Percentiles rank a stretch among this genome's conserved stretches.
Evolutionary conservation across 2,329 filamentous ascomycete genomes (phyloP).

Genomic region (Decorospora gaudefroyi): DNA sequence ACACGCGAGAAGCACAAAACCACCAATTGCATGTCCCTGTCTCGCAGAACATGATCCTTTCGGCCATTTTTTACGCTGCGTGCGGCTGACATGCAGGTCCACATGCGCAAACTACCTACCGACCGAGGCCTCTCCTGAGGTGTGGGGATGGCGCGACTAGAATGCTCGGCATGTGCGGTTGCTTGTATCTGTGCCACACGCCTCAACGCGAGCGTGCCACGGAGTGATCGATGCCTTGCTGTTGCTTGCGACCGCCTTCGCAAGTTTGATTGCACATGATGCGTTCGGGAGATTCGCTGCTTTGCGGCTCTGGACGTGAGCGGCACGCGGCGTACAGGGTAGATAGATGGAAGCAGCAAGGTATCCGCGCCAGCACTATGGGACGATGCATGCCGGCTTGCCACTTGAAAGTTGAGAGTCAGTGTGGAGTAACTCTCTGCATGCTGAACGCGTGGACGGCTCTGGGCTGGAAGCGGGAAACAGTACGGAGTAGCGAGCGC

Average conservation of each 20-base stretch:
- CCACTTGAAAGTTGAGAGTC: constrained; percentile 9
- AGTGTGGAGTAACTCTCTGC: no score
- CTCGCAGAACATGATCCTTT: constrained; percentile 13
- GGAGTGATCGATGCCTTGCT: constrained; percentile 7
- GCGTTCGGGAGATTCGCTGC: constrained; percentile 5
- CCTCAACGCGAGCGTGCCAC: constrained; percentile 5
- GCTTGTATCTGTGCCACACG: constrained; percentile 29
- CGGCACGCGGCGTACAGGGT: constrained; percentile 25
- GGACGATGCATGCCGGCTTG: constrained; percentile 18
- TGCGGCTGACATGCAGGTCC: constrained; percentile 21
- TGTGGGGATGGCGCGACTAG: constrained; percentile 27
- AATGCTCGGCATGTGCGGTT: constrained; percentile 21
- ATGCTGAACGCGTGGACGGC: constrained; percentile 16
- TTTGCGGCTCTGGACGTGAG: constrained; percentile 17
- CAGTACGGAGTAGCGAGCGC: constrained; percentile 7
- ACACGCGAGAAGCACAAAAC: constrained; percentile 2
- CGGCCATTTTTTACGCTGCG: constrained; percentile 6
- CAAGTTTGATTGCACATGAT: constrained; percentile 25
- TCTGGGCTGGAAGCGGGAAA: constrained; percentile 9
- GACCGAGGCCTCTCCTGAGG: constrained; percentile 9
- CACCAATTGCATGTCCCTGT: constrained; percentile 9
- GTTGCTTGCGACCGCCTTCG: background rate
- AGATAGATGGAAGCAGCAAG: constrained; percentile 20
- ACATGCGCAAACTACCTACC: constrained; percentile 9
- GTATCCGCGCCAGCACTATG: constrained; percentile 24